Base-by-base conservation (phyloP, 805 yeast species). In the Nakazawaea ernobii region DNA sequence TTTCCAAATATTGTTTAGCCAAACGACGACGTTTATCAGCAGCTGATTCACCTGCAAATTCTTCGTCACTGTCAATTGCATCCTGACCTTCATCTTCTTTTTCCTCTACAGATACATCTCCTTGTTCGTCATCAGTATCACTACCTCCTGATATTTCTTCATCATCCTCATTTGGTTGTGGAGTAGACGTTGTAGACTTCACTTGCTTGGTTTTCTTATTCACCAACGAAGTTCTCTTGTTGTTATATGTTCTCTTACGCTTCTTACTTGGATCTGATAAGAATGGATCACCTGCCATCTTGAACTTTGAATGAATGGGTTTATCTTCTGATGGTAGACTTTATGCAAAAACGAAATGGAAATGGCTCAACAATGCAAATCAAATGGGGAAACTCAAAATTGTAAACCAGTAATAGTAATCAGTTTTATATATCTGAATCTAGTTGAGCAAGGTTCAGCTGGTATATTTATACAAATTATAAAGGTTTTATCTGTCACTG, bases 1-100 rank as follows among this genome's bases (percentile, higher is more conserved):
- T 86, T 40, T 84, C 90, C 52, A 94, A 70, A 64, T 94, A 94
- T 65, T 91, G 94, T 65, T 90, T 90, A 14, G 98, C 98, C 50
- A 94, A 73, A 59, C 98, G 74, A 67, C 99, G 79, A 66, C 99
- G 80, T 66, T 88, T 90, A 59, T 94, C 99, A 0, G 96, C 95
- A 8, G 91, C 95, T 42, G 80, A 79, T 65, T 92, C 98, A 14
- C 73, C 74, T 13, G 70, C 79, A 53, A 81, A 79, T 55, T 84
- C 95, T 54, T 83, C 94, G 30, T 84, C 92, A 11, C 85, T 80
- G 13, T 76, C 79, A 20, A 76, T 52, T n/a, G 68, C 71, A 35
- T 70, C 75, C 9, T 57, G 61, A 4, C 55, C 69, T 9, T 60
- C 69, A 1, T 53, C 63, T 5, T 45, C 60, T 24, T 41, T 36